These are phyloP conservation scores for Coccinonectria pachysandricola DNA, from an alignment of 2,329 filamentous ascomycete genomes.

Conservation along the genomic window DNA sequence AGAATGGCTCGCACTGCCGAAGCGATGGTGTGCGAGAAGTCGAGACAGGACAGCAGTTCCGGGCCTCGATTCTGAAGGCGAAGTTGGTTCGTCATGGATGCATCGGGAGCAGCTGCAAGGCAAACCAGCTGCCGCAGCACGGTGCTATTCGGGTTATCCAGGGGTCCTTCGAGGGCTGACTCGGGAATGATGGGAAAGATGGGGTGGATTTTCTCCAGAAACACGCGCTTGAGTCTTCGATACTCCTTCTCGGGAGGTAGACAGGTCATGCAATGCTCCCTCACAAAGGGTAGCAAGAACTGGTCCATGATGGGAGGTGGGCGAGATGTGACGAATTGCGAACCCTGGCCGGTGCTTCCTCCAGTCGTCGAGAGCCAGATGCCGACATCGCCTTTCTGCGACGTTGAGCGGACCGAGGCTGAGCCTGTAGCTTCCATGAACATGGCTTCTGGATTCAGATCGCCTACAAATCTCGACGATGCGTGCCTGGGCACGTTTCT, in stretches of 20 bases:
- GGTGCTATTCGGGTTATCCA: slow-evolving; percentile 27
- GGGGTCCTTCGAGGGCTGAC: slow-evolving; percentile 19
- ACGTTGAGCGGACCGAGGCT: slow-evolving; percentile 22
- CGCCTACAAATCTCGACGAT: slow-evolving; percentile 43
- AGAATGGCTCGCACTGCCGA: slow-evolving; percentile 38
- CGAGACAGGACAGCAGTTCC: slow-evolving; percentile 30
- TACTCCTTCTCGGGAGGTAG: slow-evolving; percentile 38
- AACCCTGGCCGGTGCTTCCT: slow-evolving; percentile 16
- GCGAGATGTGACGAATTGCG: slow-evolving; percentile 28
- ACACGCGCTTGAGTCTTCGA: slow-evolving; percentile 33
- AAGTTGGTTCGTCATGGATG: slow-evolving; percentile 33
- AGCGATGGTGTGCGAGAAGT: slow-evolving; percentile 39
- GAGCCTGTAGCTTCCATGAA: slow-evolving; percentile 43
- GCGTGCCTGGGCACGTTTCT: slow-evolving; percentile 13
- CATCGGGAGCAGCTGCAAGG: slow-evolving; percentile 42
- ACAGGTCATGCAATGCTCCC: slow-evolving; percentile 35
- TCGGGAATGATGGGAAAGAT: slow-evolving; percentile 42
- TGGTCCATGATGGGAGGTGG: slow-evolving; percentile 30
- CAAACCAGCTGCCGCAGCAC: slow-evolving; percentile 45
- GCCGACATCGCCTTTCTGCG: slow-evolving; percentile 43
- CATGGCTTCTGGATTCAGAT: slow-evolving; percentile 50
- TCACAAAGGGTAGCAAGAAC: slow-evolving; percentile 32
- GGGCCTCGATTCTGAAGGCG: slow-evolving; percentile 30
- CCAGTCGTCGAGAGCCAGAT: slow-evolving; percentile 38
- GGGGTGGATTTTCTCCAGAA: slow-evolving; percentile 43